Percentiles rank a stretch among this genome's conserved stretches.
phyloP scores from a whole-genome alignment of 257 asterid species.

The Fraxinus americana region DNA sequence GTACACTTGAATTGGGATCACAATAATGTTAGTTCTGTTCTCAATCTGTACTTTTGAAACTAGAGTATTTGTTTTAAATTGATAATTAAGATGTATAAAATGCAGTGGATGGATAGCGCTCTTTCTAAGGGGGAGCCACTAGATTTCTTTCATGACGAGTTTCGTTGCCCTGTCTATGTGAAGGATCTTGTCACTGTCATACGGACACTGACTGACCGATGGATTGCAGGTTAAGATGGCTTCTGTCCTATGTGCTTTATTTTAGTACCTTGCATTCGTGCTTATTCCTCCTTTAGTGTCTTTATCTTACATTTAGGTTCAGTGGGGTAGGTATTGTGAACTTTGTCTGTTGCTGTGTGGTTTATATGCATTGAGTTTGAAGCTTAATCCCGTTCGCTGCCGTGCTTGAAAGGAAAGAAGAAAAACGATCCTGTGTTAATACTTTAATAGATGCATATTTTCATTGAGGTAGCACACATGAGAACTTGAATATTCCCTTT shows the following conservation, averaged over 20 bases:
- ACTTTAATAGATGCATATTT: not conserved
- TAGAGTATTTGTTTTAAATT: constrained; percentile 12
- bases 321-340: constrained; percentile 1
- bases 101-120: constrained; percentile 89
- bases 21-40: constrained; percentile 1
- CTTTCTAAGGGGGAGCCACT: constrained; percentile 71
- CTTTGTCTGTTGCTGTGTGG: not conserved
- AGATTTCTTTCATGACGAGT: constrained; percentile 81
- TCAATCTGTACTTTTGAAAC: constrained; percentile 5
- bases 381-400: not conserved
- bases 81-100: constrained; percentile 22
- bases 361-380: not conserved
- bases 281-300: constrained; percentile 5
- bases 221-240: constrained; percentile 78
- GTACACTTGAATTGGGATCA: constrained; percentile 1
- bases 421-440: not conserved
- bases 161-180: constrained; percentile 91
- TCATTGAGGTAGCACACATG: not conserved
- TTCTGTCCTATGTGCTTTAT: constrained; percentile 7
- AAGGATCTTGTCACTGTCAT: constrained; percentile 72
- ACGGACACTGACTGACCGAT: constrained; percentile 42
- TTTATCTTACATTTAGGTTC: not conserved
- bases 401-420: not conserved
- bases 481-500: not conserved
- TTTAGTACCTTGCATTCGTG: not conserved